These are phyloP conservation scores for Melocanna baccifera DNA, from an alignment of 176 grass and related monocot species.

Conservation along the genomic window DNA sequence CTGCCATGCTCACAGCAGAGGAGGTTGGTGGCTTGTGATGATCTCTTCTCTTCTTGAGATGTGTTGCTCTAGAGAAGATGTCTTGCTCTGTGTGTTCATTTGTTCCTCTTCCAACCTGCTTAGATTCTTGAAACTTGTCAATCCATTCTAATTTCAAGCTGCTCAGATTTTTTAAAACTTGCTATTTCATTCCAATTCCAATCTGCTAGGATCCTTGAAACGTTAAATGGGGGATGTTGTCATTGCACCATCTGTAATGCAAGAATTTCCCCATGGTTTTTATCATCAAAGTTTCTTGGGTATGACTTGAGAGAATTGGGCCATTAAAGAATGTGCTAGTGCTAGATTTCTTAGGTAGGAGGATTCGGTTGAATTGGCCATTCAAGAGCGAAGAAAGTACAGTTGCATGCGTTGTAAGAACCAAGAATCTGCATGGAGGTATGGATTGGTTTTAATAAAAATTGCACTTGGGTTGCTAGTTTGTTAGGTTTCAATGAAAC, in stretches of 20 bases:
- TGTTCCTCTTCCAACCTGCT: neutral
- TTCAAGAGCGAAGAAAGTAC: neutral
- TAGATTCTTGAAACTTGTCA: no score
- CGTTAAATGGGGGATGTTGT: neutral
- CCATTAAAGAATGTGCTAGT: neutral
- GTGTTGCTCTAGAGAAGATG: neutral
- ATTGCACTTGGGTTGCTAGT: neutral
- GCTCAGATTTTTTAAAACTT: neutral
- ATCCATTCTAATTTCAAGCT: neutral
- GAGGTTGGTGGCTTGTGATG: neutral
- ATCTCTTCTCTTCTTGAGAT: neutral
- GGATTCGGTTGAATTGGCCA: neutral
- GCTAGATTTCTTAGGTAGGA: neutral
- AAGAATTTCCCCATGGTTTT: neutral
- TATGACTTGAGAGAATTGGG: neutral
- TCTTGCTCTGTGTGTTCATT: neutral
- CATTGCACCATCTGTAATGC: neutral
- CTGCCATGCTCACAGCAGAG: neutral
- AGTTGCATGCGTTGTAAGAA: neutral
- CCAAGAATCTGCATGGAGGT: neutral
- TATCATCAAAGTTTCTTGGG: neutral
- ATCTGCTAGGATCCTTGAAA: neutral
- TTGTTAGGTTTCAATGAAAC: neutral
- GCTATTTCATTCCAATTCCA: neutral
- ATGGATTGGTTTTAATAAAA: neutral